These are phyloP conservation scores for Umbelopsis vinacea DNA, from an alignment of 192 early-diverging fungal genomes.

Conservation along the genomic window DNA sequence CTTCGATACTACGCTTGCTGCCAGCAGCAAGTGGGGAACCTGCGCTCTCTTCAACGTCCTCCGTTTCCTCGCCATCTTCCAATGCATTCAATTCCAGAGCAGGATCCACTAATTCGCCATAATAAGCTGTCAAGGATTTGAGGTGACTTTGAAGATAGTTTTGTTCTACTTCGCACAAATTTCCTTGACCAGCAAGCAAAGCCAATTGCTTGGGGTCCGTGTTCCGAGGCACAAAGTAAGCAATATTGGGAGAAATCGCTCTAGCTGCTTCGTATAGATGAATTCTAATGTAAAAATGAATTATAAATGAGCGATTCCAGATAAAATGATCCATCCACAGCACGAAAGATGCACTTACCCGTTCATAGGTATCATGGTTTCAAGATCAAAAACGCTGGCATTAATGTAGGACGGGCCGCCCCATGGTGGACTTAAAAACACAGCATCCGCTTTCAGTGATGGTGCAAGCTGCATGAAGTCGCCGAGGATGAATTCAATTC, in stretches of 20 bases:
- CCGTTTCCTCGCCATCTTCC: not conserved
- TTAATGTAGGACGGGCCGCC: conserved; percentile 83
- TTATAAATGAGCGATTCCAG: not conserved
- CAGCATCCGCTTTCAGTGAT: conserved; percentile 79
- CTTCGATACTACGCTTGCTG: conserved; percentile 13
- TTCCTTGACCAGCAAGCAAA: conserved; percentile 54
- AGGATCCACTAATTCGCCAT: conserved; percentile 66
- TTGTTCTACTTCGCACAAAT: conserved; percentile 81
- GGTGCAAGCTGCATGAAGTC: conserved; percentile 82
- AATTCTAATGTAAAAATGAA: conserved; percentile 44
- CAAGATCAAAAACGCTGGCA: conserved; percentile 63
- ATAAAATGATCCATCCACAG: not conserved
- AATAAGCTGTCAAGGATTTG: conserved; percentile 80
- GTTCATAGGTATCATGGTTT: conserved; percentile 74
- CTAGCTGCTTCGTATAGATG: conserved; percentile 66
- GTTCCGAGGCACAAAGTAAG: conserved; percentile 87
- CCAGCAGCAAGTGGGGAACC: conserved; percentile 13
- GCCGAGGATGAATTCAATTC: conserved; percentile 93
- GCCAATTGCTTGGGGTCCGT: conserved; percentile 71
- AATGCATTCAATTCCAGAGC: not conserved
- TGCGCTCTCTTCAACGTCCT: not conserved
- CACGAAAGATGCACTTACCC: conserved; percentile 54
- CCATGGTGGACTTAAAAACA: conserved; percentile 97
- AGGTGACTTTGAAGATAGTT: conserved; percentile 68
- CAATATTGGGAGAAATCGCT: conserved; percentile 76